Base-by-base conservation (phyloP, 2,329 filamentous ascomycete genomes). In the Thelonectria olida region DNA sequence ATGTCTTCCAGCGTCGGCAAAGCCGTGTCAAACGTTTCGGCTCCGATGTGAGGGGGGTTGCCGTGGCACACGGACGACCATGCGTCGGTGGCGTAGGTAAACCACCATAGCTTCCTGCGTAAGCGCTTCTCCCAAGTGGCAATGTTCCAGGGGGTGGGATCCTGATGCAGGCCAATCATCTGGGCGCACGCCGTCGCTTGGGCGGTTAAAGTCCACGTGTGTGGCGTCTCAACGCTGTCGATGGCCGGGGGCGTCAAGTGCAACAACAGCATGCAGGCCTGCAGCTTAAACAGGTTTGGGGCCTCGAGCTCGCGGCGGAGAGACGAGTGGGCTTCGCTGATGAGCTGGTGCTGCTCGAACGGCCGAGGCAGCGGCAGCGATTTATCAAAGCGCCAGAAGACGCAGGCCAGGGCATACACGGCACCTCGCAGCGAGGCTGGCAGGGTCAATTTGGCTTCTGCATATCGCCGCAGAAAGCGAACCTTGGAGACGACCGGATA, bases 1-100 rank as follows among this genome's bases (percentile, higher is more conserved):
- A 82, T 53, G 61, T 83, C 81, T 2, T 82, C 79, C 66, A 82
- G 74, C 6, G 31, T 34, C 31, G 38, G 38, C 38, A 41, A 7
- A 1, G 72, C 58, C 0, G 81, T 83, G 47, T 76, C 78, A 54
- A 79, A 83, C 0, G 80, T 79, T 3, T 71, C 73, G 3, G 64
- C 62, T 48, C 74, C 74, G 23, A 83, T 78, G 62, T 82, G 80
- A 2, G 80, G 79, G 4, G 81, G 80, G 48, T 82, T 82, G 1
- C 81, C 81, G 58, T 83, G 80, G 36, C 78, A 79, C 25, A 82
- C 73, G 2, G 80, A 75, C 2, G 80, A 78, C 81, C 81, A 83
- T 25, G 75, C 75, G 55, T 83, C 81, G 1, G 76, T 73, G 4
- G 76, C 64, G 44, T 77, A 81, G 0, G 75, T 75, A 0, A 77